A percentile compares a stretch with the other conserved stretches of the same genome.
phyloP scores from a whole-genome alignment of 495 filamentous ascomycete genomes.

The Amphirosellinia nigrospora region DNA sequence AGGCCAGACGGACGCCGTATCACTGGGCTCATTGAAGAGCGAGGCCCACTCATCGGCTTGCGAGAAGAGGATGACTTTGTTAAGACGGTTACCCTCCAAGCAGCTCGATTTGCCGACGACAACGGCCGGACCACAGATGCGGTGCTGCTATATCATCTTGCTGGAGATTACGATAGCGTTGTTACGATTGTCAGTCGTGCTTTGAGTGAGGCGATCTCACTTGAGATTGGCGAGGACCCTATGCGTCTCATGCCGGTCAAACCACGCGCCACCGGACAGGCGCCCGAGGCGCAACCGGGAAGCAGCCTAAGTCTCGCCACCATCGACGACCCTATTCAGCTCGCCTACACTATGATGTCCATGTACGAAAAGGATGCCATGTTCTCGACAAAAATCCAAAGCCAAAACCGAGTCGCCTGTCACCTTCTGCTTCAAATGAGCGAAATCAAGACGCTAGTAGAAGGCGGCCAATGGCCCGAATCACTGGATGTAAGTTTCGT shows the following conservation, averaged over 20 bases:
- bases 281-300: slow-evolving; percentile 42
- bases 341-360: slow-evolving; percentile 78
- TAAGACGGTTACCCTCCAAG: slow-evolving; percentile 83
- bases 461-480: slow-evolving; percentile 72
- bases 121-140: slow-evolving; percentile 91
- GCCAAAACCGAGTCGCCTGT: slow-evolving; percentile 71
- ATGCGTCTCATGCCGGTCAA: slow-evolving; percentile 79
- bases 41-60: slow-evolving; percentile 82
- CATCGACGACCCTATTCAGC: slow-evolving; percentile 80
- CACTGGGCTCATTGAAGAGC: slow-evolving; percentile 85
- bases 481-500: slow-evolving; percentile 77
- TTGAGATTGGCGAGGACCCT: slow-evolving; percentile 78
- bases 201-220: slow-evolving; percentile 83
- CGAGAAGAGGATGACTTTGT: slow-evolving; percentile 82
- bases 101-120: slow-evolving; percentile 89
- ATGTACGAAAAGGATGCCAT: slow-evolving; percentile 80
- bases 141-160: slow-evolving; percentile 91
- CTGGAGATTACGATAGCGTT: slow-evolving; percentile 91
- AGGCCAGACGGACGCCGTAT: slow-evolving; percentile 79
- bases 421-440: slow-evolving; percentile 77
- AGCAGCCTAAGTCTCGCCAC: slow-evolving; percentile 81
- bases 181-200: slow-evolving; percentile 86
- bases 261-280: slow-evolving; percentile 56
- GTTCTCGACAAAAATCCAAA: slow-evolving; percentile 71
- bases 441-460: slow-evolving; percentile 73